Evolutionary conservation across 306 rosid species (phyloP).

Genomic region (Datisca glomerata): DNA sequence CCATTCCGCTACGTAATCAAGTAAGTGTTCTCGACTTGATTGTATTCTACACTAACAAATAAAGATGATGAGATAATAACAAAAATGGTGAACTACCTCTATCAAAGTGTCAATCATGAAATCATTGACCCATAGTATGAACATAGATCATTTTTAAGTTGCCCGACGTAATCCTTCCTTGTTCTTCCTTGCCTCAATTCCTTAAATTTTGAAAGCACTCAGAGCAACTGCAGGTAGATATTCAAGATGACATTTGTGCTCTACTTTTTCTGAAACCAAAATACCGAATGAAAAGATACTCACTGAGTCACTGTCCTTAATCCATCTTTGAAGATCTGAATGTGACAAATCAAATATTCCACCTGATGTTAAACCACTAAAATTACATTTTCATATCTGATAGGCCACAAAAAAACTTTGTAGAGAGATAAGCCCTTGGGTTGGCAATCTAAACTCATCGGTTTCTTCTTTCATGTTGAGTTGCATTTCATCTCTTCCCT

Average conservation of each 20-base stretch:
- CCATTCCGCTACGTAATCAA: too few relatives aligned
- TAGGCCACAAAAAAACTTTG: background rate
- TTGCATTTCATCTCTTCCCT: constrained; percentile 52
- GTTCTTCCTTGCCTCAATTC: constrained; percentile 53
- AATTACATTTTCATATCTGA: background rate
- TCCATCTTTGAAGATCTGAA: constrained; percentile 63
- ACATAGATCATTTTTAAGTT: constrained; percentile 66
- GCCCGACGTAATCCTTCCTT: constrained; percentile 66
- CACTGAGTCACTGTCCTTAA: constrained; percentile 74
- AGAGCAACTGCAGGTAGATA: constrained; percentile 40
- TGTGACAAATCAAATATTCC: background rate
- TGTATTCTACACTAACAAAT: background rate
- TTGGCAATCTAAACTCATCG: constrained; percentile 82
- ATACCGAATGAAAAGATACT: constrained; percentile 3
- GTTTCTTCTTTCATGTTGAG: constrained; percentile 64
- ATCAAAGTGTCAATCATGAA: constrained; percentile 66
- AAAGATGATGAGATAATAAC: background rate
- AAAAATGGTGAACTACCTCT: constrained; percentile 39
- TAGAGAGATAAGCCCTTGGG: constrained; percentile 32
- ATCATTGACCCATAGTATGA: constrained; percentile 75
- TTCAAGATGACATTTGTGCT: background rate
- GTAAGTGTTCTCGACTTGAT: too few relatives aligned
- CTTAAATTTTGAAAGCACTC: constrained; percentile 86
- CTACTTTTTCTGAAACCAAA: background rate
- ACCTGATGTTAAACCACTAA: background rate